Conservation (phyloP, 345 rosid genomes). For the Eutrema heterophyllum region DNA sequence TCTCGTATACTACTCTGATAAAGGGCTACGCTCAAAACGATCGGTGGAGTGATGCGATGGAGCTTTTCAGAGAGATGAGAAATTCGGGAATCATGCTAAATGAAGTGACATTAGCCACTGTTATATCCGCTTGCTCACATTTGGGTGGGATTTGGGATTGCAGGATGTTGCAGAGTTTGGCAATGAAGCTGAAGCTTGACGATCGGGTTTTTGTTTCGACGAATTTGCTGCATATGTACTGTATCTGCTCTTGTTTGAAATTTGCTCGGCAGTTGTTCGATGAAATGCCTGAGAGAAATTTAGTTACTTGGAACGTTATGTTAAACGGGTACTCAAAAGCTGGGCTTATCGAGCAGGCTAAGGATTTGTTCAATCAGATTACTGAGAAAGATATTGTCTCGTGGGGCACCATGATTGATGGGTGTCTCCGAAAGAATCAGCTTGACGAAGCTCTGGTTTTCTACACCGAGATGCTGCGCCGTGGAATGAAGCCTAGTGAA, state of each 20-base stretch:
- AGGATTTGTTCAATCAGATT: conserved; percentile 53
- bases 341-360: conserved; percentile 50
- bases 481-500: conserved; percentile 51
- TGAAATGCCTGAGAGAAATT: conserved; percentile 58
- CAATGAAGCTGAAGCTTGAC: conserved; percentile 42
- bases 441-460: conserved; percentile 52
- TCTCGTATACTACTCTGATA: conserved; percentile 62
- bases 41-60: conserved; percentile 45
- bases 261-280: conserved; percentile 59
- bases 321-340: conserved; percentile 78
- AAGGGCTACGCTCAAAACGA: conserved; percentile 55
- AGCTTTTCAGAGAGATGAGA: conserved; percentile 59
- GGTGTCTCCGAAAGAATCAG: conserved; percentile 46
- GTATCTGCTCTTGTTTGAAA: conserved; percentile 44
- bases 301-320: conserved; percentile 85
- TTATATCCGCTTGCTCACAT: conserved; percentile 51
- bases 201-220: conserved; percentile 54
- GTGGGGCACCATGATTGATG: conserved; percentile 70
- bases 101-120: conserved; percentile 55
- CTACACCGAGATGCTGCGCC: conserved; percentile 45
- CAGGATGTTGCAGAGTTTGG: conserved; percentile 59
- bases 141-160: conserved; percentile 52
- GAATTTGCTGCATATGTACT: conserved; percentile 66
- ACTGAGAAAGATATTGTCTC: conserved; percentile 68
- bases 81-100: conserved; percentile 40